Evolutionary conservation across 371 early-diverging fungal genomes (phyloP).

Genomic region (Paraphysoderma sedebokerense): DNA sequence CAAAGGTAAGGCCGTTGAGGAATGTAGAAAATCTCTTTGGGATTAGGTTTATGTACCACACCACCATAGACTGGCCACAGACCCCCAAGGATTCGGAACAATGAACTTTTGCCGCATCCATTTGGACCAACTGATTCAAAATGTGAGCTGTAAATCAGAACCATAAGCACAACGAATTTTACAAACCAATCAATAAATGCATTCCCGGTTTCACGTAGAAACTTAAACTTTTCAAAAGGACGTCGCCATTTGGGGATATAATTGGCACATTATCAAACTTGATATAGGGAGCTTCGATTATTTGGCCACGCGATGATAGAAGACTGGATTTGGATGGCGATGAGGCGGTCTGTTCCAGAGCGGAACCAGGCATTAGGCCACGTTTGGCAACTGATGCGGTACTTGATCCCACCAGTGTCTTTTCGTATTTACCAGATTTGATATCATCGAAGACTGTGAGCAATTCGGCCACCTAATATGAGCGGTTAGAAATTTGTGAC

Average conservation of each 20-base stretch:
- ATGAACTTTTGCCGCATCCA: slow-evolving; percentile 63
- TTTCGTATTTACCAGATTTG: slow-evolving; percentile 10
- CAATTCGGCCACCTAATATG: slow-evolving; percentile 1
- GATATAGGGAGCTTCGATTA: not conserved
- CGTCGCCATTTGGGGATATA: slow-evolving; percentile 35
- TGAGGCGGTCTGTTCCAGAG: not conserved
- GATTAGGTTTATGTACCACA: slow-evolving; percentile 37
- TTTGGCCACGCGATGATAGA: slow-evolving; percentile 4
- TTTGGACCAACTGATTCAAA: slow-evolving; percentile 51
- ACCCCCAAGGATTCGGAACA: slow-evolving; percentile 61
- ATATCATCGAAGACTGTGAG: slow-evolving; percentile 12
- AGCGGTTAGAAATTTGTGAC: slow-evolving; percentile 17
- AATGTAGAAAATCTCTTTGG: slow-evolving; percentile 60
- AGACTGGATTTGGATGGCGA: not conserved
- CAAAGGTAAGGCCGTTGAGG: slow-evolving; percentile 81
- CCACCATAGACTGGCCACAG: slow-evolving; percentile 80
- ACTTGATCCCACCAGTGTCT: slow-evolving; percentile 1
- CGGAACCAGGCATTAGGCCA: not conserved
- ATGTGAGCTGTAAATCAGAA: too few species aligned
- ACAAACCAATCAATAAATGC: slow-evolving; percentile 49
- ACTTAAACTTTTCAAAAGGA: slow-evolving; percentile 35
- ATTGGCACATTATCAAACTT: slow-evolving; percentile 18
- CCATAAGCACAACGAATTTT: too few species aligned
- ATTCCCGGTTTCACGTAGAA: slow-evolving; percentile 44
- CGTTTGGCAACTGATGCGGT: not conserved